Base-by-base conservation (phyloP, 495 filamentous ascomycete species). In the Neurospora sublineolata region DNA sequence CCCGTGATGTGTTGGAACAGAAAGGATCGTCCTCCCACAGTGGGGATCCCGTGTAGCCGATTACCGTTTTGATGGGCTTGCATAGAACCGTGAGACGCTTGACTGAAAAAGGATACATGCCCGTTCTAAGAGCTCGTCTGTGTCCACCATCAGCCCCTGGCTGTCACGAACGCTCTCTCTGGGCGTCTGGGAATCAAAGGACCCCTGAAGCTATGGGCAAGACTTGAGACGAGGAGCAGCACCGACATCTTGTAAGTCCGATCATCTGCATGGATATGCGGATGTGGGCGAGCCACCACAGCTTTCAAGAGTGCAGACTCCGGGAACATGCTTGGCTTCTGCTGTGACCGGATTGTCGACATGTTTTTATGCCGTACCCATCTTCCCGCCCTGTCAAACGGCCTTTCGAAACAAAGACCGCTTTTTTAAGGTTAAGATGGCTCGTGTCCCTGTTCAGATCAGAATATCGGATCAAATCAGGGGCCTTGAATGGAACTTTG, bases 291-390 rank as follows among this genome's bases (percentile, higher is more conserved):
- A 64, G 52, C 77, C 76, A 73, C 76, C 72, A 77, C 73, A 58
- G 76, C 71, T 76, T 76, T 80, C 75, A 74, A 77, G 77, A 76
- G 79, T 80, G 80, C 79, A 76, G 73, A 76, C 79, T 76, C 75
- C 75, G 78, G 75, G 36, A 44, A 69, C 70, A 37, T 70, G 70
- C 75, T 73, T 75, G 72, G 74, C 76, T 76, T 76, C 75, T 78
- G 82, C 83, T 85, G 82, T 80, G 82, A 84, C 82, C 83, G 83
- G 83, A 82, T 81, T 79, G 77, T 77, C 75, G 75, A 78, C 81
- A 71, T 83, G 75, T 80, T 84, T 79, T 85, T 83, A 84, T 84
- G 82, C 83, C 82, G 82, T 82, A 76, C 52, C 52, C 79, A 73
- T 75, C 79, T 64, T 71, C 67, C 75, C 73, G 68, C 60, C 72